Conservation (phyloP, 108 stramenopile genomes). For the Stephanodiscus minutulus region DNA sequence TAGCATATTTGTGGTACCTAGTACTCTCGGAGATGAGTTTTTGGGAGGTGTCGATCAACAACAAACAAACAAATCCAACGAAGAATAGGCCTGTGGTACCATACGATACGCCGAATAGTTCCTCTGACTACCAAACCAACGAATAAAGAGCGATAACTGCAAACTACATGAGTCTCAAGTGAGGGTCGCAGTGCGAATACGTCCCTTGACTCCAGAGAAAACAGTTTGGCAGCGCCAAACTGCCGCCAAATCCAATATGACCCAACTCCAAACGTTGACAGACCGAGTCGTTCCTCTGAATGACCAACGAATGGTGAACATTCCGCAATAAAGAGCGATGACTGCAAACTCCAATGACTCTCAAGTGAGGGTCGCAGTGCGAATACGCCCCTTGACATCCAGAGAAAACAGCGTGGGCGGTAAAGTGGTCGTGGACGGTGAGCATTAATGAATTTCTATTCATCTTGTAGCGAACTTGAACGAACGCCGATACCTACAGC, state of each 20-base stretch:
- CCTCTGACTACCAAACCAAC: no score
- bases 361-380: conserved; percentile 80
- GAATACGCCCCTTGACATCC: conserved; percentile 75
- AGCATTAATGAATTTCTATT: not conserved
- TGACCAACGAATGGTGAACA: not conserved
- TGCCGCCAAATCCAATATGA: no score
- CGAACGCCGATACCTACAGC: not conserved
- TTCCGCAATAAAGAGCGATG: not conserved
- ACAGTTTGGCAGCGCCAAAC: no score
- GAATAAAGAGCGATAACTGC: not conserved
- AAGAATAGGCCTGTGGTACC: no score
- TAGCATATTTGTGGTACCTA: no score
- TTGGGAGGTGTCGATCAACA: no score
- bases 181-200: conserved; percentile 79
- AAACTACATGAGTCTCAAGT: conserved; percentile 49
- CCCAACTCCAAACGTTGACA: no score
- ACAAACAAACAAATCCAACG: no score
- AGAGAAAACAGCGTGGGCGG: conserved; percentile 74
- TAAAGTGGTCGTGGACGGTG: conserved; percentile 51
- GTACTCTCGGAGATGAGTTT: no score
- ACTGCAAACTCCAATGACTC: conserved; percentile 11
- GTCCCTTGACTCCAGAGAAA: conserved; percentile 78
- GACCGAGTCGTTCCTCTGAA: no score
- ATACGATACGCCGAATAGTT: no score
- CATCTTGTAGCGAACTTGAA: not conserved